phyloP scores from a whole-genome alignment of 805 yeast genomes.

The Metschnikowia aberdeeniae region DNA sequence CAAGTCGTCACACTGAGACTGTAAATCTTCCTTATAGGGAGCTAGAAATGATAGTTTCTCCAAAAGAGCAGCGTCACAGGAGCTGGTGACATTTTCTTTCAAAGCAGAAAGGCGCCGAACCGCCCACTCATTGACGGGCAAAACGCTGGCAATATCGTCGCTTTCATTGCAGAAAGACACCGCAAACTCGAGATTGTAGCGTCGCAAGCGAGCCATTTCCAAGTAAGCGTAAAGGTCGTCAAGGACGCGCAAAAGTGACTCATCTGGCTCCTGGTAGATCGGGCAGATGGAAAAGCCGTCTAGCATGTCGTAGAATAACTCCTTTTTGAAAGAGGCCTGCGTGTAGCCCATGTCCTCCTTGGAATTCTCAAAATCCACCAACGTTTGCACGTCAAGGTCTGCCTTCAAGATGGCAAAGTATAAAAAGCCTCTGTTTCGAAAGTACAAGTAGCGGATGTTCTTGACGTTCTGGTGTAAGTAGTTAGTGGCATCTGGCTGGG shows the following conservation, averaged over 20 bases:
- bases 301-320: constrained; percentile 40
- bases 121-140: constrained; percentile 23
- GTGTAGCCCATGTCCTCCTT: constrained; percentile 1
- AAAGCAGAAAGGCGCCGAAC: not conserved
- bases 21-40: constrained; percentile 29
- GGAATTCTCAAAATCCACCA: constrained; percentile 8
- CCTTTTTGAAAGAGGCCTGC: constrained; percentile 17
- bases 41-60: constrained; percentile 26
- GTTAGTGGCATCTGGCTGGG: constrained; percentile 37
- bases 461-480: constrained; percentile 66
- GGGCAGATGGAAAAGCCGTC: constrained; percentile 66
- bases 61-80: constrained; percentile 1
- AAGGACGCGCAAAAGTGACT: constrained; percentile 46
- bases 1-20: constrained; percentile 19
- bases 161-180: constrained; percentile 41
- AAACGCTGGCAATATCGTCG: constrained; percentile 34
- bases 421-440: constrained; percentile 77
- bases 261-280: constrained; percentile 65
- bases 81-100: not conserved
- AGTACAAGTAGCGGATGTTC: constrained; percentile 68
- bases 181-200: constrained; percentile 59
- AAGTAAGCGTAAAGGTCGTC: constrained; percentile 50
- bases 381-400: constrained; percentile 4
- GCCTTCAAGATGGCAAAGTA: constrained; percentile 42
- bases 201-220: constrained; percentile 44